These are phyloP conservation scores for Ogataea pilisensis DNA, from an alignment of 805 yeast species.

Conservation along the genomic window DNA sequence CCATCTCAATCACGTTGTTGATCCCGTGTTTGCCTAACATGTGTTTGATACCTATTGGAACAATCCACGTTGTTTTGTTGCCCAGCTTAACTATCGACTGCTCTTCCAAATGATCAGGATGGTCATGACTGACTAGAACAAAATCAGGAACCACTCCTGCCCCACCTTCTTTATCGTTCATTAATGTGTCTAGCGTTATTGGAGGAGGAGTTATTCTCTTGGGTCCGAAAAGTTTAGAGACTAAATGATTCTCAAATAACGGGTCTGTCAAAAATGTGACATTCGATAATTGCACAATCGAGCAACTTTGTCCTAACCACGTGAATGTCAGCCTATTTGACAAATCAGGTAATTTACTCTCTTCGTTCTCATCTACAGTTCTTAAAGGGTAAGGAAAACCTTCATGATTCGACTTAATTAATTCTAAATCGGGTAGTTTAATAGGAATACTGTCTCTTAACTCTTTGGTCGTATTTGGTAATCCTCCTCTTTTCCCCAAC, in stretches of 20 bases:
- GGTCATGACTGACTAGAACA: conserved; percentile 85
- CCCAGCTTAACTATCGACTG: conserved; percentile 53
- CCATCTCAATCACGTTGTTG: conserved; percentile 65
- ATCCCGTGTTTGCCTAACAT: conserved; percentile 58
- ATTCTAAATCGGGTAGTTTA: conserved; percentile 50
- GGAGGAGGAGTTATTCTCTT: conserved; percentile 80
- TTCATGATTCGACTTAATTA: conserved; percentile 27
- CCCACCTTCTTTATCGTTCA: conserved; percentile 3
- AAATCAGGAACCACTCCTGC: conserved; percentile 55
- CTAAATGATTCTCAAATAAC: conserved; percentile 60
- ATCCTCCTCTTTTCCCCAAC: conserved; percentile 51
- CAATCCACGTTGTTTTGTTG: conserved; percentile 72
- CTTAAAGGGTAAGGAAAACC: conserved; percentile 4
- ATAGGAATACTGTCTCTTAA: conserved; percentile 58
- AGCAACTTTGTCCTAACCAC: conserved; percentile 94
- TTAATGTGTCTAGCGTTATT: conserved; percentile 52
- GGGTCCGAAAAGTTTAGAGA: conserved; percentile 70
- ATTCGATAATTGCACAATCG: conserved; percentile 64
- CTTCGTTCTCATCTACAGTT: neutral
- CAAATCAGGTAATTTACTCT: conserved; percentile 29
- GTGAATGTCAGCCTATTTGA: conserved; percentile 59
- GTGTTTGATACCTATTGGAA: conserved; percentile 72
- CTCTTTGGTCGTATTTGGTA: conserved; percentile 44
- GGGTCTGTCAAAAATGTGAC: conserved; percentile 87
- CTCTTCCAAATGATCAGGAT: conserved; percentile 88